phyloP scores from a whole-genome alignment of 805 yeast genomes.

The Tetrapisispora phaffii region DNA sequence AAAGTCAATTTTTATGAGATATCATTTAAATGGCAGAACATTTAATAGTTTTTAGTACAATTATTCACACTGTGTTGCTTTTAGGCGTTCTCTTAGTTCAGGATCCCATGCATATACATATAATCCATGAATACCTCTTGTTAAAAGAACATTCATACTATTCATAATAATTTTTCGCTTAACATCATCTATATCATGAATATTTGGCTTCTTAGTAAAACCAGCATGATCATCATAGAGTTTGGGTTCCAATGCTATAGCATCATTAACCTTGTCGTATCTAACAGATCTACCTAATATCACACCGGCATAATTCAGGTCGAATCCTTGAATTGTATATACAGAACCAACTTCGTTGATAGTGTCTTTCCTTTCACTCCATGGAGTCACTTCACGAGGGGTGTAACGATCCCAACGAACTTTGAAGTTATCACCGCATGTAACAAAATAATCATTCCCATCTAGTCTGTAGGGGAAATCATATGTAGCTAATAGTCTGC shows the following conservation, averaged over 20 bases:
- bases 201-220: constrained; percentile 35
- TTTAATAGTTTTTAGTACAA: too few relatives aligned
- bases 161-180: constrained; percentile 35
- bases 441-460: constrained; percentile 37
- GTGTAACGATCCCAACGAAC: constrained; percentile 39
- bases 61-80: constrained; percentile 7
- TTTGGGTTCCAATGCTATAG: constrained; percentile 29
- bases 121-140: constrained; percentile 38
- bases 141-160: constrained; percentile 36
- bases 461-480: constrained; percentile 40
- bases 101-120: constrained; percentile 37
- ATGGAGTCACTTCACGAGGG: constrained; percentile 33
- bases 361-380: constrained; percentile 39
- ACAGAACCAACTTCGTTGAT: constrained; percentile 41
- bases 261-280: constrained; percentile 31
- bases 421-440: constrained; percentile 35
- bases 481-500: constrained; percentile 36
- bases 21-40: neutral
- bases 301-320: constrained; percentile 38
- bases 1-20: too few relatives aligned
- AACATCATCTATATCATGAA: constrained; percentile 29
- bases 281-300: constrained; percentile 37
- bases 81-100: constrained; percentile 29
- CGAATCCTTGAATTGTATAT: constrained; percentile 41
- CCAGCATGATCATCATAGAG: constrained; percentile 39